phyloP scores from a whole-genome alignment of 352 stramenopile genomes.

The Pythium biforme region DNA sequence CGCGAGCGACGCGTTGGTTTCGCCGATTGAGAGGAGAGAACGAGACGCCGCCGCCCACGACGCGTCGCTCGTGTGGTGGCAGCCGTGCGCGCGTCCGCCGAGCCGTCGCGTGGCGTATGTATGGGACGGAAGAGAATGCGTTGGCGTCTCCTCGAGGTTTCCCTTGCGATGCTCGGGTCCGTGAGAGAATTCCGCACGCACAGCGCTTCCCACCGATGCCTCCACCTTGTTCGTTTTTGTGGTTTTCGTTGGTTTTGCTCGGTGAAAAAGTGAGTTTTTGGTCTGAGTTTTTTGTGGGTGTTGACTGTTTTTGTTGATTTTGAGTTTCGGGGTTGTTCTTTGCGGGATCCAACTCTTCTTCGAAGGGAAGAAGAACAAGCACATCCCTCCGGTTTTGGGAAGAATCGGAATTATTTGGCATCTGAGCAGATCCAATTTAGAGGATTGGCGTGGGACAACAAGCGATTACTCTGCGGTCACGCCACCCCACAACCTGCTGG shows the following conservation, averaged over 20 bases:
- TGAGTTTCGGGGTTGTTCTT: slow-evolving; percentile 1
- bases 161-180: too few species aligned
- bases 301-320: background rate
- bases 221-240: background rate
- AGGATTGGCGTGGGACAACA: background rate
- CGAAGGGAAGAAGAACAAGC: background rate
- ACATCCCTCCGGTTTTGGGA: background rate
- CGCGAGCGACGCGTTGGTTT: background rate
- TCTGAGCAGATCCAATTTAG: background rate
- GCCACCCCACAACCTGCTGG: background rate
- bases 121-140: background rate
- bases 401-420: background rate
- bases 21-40: too few species aligned
- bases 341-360: background rate
- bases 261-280: background rate
- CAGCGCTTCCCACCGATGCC: background rate
- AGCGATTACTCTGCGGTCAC: too few species aligned
- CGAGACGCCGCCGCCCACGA: background rate
- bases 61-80: background rate
- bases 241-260: background rate
- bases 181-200: background rate
- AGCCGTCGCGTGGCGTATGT: background rate
- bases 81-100: too few species aligned
- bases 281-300: background rate
- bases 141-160: background rate